Evolutionary conservation across 345 rosid species (phyloP), one percentile per base, ranked within the genome.

Genomic region (Ricinus communis): DNA sequence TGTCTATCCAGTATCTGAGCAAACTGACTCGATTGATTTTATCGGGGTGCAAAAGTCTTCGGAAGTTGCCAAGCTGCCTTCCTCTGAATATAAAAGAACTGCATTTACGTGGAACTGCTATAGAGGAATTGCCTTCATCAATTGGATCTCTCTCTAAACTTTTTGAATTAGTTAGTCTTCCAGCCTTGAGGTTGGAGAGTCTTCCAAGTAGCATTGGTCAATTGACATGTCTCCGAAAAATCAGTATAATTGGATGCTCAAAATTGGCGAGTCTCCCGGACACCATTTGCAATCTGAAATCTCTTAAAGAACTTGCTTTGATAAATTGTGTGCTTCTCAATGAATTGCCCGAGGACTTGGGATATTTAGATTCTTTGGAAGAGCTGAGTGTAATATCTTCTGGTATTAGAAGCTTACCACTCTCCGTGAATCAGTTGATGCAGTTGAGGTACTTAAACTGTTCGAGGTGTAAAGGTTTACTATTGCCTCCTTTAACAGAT

Each of bases 201-300:
- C 72, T 79, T 52, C 85, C 81, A 22, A 71, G 66, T 43, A 52
- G 71, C 47, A 33, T 76, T 10, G 74, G 68, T 25, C 27, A 15
- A 15, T 74, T 82, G 65, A 38, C 43, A 38, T 38, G 43, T 38
- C 43, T 38, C 43, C 4, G 43, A 38, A 53, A 9, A 22, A 53
- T 22, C 15, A 7, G 27, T 53, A 19, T 3, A 8, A 3, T 2
- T 7, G 2, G 8, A 18, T 61, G 66, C 27, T 8, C 66, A 40
- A 62, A 15, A n/a, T 33, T 62, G 1, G 36, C 12, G 53, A 43
- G 22, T 58, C 63, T 63, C 15, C 53, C 53, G 8, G 63, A 58
- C 28, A 27, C 8, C 13, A 54, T 54, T 24, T 54, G 59, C 30
- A 22, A 54, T 54, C 59, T 54, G 5, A 54, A 54, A 54, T 22